A percentile compares a stretch with the other conserved stretches of the same genome.
Evolutionary conservation across 202 grass and related monocot genomes (phyloP).

Genomic region (Dendrocalamus latiflorus): DNA sequence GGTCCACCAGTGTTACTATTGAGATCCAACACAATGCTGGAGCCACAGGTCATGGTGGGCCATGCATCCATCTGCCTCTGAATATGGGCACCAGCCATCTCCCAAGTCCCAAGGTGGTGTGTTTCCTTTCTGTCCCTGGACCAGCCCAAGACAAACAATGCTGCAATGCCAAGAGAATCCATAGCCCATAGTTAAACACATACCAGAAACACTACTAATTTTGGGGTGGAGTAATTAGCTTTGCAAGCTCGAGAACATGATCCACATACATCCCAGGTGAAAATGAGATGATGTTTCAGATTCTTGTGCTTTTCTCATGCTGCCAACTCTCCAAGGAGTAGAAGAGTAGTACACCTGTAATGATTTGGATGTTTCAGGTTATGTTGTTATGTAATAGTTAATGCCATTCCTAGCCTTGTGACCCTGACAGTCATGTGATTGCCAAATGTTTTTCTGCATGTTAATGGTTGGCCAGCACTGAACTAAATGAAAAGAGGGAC

Average conservation of each 20-base stretch:
- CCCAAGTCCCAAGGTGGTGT: too few relatives aligned
- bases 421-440: conserved; percentile 1
- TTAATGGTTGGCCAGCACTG: neutral
- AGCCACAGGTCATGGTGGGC: too few relatives aligned
- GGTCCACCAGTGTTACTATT: too few relatives aligned
- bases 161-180: too few relatives aligned
- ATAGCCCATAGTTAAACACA: too few relatives aligned
- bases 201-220: neutral
- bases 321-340: neutral
- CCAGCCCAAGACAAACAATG: too few relatives aligned
- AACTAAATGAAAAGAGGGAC: neutral
- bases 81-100: too few relatives aligned
- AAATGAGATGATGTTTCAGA: neutral
- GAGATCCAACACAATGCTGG: too few relatives aligned
- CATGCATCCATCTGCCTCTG: too few relatives aligned
- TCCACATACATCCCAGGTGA: neutral
- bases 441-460: neutral
- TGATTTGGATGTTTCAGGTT: neutral
- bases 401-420: neutral
- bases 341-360: neutral
- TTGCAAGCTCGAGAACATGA: neutral
- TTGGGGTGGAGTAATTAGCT: neutral
- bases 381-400: neutral
- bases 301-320: neutral
- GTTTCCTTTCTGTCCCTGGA: too few relatives aligned